Evolutionary conservation across 139 green algal genomes (phyloP).

Genomic region (Volvox reticuliferus): DNA sequence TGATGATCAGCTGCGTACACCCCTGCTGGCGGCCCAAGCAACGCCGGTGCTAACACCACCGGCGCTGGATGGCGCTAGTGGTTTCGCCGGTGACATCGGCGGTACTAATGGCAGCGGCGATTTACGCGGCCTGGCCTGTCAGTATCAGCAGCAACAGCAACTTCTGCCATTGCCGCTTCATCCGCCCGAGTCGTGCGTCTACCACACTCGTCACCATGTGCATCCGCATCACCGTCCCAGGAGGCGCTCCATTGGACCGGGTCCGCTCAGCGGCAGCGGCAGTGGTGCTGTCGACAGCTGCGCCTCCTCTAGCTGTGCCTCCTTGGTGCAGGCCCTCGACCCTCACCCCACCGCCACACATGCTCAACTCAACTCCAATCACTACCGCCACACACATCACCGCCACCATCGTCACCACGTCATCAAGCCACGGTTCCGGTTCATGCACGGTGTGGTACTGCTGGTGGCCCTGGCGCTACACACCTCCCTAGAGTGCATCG

Average conservation of each 20-base stretch:
- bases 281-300: neutral
- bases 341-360: neutral
- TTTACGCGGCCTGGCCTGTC: neutral
- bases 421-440: slow-evolving; percentile 39
- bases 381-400: neutral
- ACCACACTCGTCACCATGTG: slow-evolving; percentile 1
- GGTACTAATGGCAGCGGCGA: neutral
- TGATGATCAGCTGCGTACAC: neutral
- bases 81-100: neutral
- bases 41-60: neutral
- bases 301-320: slow-evolving; percentile 7
- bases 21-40: neutral
- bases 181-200: neutral
- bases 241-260: neutral
- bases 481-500: slow-evolving; percentile 66
- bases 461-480: slow-evolving; percentile 66
- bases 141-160: neutral
- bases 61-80: neutral
- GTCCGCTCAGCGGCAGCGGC: neutral
- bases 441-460: slow-evolving; percentile 55
- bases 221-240: neutral
- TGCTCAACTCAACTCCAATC: neutral
- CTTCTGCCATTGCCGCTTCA: neutral
- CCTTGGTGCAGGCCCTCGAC: neutral
- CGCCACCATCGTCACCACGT: slow-evolving; percentile 9